Evolutionary conservation across 2,329 filamentous ascomycete species (phyloP), one percentile per base, ranked within the genome.

Genomic region (Bipolaris zeicola): DNA sequence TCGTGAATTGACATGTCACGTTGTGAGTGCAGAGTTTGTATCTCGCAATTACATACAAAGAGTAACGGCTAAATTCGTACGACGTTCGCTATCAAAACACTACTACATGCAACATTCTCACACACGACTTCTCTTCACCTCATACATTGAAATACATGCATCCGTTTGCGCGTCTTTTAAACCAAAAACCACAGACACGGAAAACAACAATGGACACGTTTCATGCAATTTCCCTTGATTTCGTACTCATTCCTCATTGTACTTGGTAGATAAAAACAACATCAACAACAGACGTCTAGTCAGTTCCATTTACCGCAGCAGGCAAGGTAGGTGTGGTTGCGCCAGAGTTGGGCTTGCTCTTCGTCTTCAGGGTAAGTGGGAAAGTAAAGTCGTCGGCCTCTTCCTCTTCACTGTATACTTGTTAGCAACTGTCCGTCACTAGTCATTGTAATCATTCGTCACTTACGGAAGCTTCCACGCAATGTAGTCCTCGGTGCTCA

Each of bases 391-490:
- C 88, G 69, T 91, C 94, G 0, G 89, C 87, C 67, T 98, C 95
- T 81, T 98, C 95, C 76, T 97, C 93, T 78, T 92, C 96, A 69
- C 58, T 62, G 36, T 37, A 18, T 36, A 10, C 4, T 50, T 51
- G 69, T 80, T 68, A 79, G 77, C 45, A 41, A 14, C 13, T 6
- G n/a, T 10, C 38, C 13, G 16, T 8, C n/a, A 3, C 13, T 14
- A 11, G 13, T 6, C 34, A 28, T 20, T 13, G 7, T 20, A 5
- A 5, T 28, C 2, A 31, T 24, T 5, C 16, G 26, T 6, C 26
- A 92, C 93, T 89, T 85, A 98, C 90, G 94, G 95, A 57, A 98
- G 82, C 80, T 96, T 96, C 95, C 95, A 99, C 31, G 94, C 90
- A 71, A 98, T 92, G 76, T 99, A 98, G 74, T 99, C 95, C 78